A percentile compares a stretch with the other conserved stretches of the same genome.
phyloP scores from a whole-genome alignment of 2,329 filamentous ascomycete genomes.

The Colletotrichum filicis region DNA sequence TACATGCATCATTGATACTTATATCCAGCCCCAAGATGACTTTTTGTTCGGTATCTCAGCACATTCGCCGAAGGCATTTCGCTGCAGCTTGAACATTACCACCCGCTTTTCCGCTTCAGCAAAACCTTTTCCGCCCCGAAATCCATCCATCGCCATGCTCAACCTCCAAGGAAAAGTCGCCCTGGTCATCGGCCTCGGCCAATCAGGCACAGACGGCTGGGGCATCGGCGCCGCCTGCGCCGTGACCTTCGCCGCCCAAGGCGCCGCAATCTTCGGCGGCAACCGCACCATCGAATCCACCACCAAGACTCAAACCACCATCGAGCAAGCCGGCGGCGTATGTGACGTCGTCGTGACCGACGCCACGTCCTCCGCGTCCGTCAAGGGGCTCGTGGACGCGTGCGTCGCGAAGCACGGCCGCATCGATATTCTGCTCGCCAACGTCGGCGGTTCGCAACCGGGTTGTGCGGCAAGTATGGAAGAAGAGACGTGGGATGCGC shows the following conservation, averaged over 20 bases:
- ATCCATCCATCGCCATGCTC: conserved; percentile 36
- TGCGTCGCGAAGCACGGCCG: conserved; percentile 63
- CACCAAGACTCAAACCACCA: conserved; percentile 50
- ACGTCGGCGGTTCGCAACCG: conserved; percentile 67
- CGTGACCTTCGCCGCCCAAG: conserved; percentile 57
- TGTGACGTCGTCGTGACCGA: conserved; percentile 57
- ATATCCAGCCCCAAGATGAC: neutral
- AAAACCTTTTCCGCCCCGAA: neutral
- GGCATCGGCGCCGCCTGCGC: conserved; percentile 62
- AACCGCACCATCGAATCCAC: conserved; percentile 56
- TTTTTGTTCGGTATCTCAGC: neutral
- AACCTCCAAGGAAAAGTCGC: conserved; percentile 55
- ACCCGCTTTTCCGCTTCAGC: neutral
- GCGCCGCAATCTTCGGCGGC: conserved; percentile 61
- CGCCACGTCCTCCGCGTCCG: conserved; percentile 62
- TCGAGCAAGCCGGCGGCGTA: conserved; percentile 45
- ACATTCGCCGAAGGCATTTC: neutral
- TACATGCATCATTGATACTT: neutral
- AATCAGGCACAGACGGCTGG: conserved; percentile 57
- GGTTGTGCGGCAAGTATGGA: conserved; percentile 60
- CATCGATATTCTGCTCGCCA: conserved; percentile 70
- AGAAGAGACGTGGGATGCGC: conserved; percentile 62
- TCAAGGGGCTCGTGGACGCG: conserved; percentile 62
- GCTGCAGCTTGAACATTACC: neutral
- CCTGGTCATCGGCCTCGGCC: conserved; percentile 58